Conservation (phyloP, 352 stramenopile species). For the Plasmopara viticola region DNA sequence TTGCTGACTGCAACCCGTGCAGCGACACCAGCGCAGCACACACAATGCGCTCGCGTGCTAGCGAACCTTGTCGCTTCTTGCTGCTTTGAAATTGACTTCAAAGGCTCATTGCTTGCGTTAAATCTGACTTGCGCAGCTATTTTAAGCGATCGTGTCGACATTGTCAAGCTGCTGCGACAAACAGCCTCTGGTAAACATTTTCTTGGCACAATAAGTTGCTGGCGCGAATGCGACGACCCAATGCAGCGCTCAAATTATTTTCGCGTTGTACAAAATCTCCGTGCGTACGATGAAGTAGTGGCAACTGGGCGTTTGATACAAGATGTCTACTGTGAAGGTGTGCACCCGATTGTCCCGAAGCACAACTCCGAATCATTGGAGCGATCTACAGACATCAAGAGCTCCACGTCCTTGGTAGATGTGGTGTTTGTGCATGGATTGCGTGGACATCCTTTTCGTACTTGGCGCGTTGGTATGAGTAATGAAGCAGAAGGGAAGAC, state of each 20-base stretch:
- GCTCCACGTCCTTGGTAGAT: constrained; percentile 32
- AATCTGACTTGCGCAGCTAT: constrained; percentile 9
- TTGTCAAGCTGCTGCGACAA: constrained; percentile 40
- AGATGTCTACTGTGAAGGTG: constrained; percentile 68
- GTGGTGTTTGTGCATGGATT: constrained; percentile 83
- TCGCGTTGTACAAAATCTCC: constrained; percentile 60
- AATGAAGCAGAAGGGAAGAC: constrained; percentile 50
- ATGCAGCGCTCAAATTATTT: constrained; percentile 73
- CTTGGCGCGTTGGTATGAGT: constrained; percentile 81
- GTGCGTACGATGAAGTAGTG: constrained; percentile 46
- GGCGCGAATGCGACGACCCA: constrained; percentile 42
- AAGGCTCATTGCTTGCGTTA: constrained; percentile 19
- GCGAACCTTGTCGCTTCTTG: constrained; percentile 64
- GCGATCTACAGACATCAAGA: constrained; percentile 3
- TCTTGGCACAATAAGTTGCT: constrained; percentile 31
- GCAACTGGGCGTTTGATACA: constrained; percentile 23
- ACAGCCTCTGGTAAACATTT: constrained; percentile 41
- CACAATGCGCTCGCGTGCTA: constrained; percentile 67
- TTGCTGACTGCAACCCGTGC: constrained; percentile 37
- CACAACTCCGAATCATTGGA: constrained; percentile 4
- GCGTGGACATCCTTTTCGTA: constrained; percentile 72
- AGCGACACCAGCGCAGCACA: constrained; percentile 24
- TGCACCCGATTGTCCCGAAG: constrained; percentile 66
- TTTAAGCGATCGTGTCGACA: constrained; percentile 42
- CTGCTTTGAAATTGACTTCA: constrained; percentile 35